These are phyloP conservation scores for Coccomyxa sp. DNA, from an alignment of 139 green algal genomes.

Conservation along the genomic window DNA sequence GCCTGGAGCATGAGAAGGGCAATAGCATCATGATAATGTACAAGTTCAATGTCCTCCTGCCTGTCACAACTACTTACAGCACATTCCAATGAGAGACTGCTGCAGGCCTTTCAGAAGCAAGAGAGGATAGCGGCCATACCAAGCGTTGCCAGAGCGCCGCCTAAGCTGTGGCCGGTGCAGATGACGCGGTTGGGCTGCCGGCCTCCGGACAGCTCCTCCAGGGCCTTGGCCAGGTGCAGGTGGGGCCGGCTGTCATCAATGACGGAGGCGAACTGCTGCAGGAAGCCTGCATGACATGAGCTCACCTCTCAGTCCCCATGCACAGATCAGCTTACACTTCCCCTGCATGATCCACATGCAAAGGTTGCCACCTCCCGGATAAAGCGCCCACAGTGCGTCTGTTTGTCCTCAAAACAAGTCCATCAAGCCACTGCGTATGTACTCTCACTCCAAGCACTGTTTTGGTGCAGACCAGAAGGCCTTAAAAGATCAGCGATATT, in stretches of 20 bases:
- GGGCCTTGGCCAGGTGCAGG: slow-evolving; percentile 13
- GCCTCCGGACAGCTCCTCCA: slow-evolving; percentile 29
- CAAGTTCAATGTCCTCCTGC: too few relatives aligned
- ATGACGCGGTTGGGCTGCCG: slow-evolving; percentile 17
- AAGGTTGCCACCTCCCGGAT: not conserved
- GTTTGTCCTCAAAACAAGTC: too few relatives aligned
- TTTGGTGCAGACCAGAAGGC: too few relatives aligned
- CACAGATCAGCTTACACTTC: not conserved
- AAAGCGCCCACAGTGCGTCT: not conserved
- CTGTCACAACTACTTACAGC: too few relatives aligned
- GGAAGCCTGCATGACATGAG: slow-evolving; percentile 21
- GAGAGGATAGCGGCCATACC: too few relatives aligned
- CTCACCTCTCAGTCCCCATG: not conserved
- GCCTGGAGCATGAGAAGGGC: too few relatives aligned
- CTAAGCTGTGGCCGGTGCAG: slow-evolving; percentile 29
- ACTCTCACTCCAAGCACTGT: too few relatives aligned
- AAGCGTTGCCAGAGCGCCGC: slow-evolving; percentile 27
- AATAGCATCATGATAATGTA: too few relatives aligned
- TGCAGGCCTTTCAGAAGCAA: too few relatives aligned
- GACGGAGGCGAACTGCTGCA: slow-evolving; percentile 27
- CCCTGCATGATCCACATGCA: not conserved
- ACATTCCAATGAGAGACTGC: too few relatives aligned
- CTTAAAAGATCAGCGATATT: too few relatives aligned
- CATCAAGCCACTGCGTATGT: too few relatives aligned
- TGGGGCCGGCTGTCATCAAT: not conserved